Conservation (phyloP, 1,284 basidiomycete species). For the Pseudozyma flocculosa region DNA sequence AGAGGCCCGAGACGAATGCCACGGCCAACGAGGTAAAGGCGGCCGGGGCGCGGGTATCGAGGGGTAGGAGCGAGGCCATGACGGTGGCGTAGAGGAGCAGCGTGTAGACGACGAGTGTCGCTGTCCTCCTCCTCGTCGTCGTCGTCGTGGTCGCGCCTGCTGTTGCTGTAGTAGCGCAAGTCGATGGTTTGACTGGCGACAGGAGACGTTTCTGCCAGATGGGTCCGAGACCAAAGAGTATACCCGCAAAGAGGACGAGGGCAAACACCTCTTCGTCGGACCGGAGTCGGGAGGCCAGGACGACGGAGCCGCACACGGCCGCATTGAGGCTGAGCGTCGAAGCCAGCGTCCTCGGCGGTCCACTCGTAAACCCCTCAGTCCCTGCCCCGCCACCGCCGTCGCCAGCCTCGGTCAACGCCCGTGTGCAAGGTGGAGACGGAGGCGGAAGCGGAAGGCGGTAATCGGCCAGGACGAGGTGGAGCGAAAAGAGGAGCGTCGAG, state of each 20-base stretch:
- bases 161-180: no score
- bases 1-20: conserved; percentile 23
- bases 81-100: not conserved
- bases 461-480: conserved; percentile 70
- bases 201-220: not conserved
- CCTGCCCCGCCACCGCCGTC: no score
- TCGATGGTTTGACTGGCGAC: no score
- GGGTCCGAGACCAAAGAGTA: conserved; percentile 41
- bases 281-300: conserved; percentile 83
- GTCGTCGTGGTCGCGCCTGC: no score
- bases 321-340: conserved; percentile 92
- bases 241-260: conserved; percentile 75
- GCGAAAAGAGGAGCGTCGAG: conserved; percentile 67
- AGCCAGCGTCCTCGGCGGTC: no score
- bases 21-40: conserved; percentile 12
- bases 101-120: no score
- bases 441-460: conserved; percentile 57
- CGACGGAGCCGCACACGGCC: conserved; percentile 87
- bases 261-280: conserved; percentile 86
- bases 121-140: no score
- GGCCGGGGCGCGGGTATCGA: not conserved
- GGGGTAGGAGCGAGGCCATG: not conserved
- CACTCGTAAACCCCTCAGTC: no score
- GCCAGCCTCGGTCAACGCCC: no score
- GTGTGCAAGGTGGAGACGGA: no score